Evolutionary conservation across 352 stramenopile genomes (phyloP).

Genomic region (Phytophthora citrophthora): DNA sequence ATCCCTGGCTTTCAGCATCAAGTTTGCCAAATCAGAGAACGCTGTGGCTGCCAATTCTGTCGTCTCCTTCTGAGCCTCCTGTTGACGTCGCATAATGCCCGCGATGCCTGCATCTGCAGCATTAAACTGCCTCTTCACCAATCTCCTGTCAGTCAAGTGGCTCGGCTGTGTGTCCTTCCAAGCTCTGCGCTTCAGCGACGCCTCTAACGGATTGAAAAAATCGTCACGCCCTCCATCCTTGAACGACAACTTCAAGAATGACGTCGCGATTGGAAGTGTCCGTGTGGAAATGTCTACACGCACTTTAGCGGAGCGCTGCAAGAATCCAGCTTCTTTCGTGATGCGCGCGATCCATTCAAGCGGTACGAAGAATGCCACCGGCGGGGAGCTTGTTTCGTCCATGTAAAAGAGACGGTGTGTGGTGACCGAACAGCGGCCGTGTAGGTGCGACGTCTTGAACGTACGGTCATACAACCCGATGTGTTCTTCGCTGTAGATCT

Average conservation of each 20-base stretch:
- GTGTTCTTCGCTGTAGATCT: constrained; percentile 88
- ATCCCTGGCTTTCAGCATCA: constrained; percentile 92
- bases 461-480: constrained; percentile 86
- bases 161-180: constrained; percentile 84
- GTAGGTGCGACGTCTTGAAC: constrained; percentile 74
- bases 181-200: constrained; percentile 66
- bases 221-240: constrained; percentile 87
- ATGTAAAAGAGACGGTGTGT: constrained; percentile 89
- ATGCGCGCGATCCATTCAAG: constrained; percentile 75
- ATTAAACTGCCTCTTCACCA: constrained; percentile 84
- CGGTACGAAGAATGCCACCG: constrained; percentile 71
- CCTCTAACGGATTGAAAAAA: constrained; percentile 80
- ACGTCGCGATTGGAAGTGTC: constrained; percentile 45
- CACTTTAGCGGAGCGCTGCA: constrained; percentile 85
- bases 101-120: constrained; percentile 80
- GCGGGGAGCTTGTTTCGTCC: constrained; percentile 56
- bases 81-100: constrained; percentile 79
- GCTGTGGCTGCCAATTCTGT: constrained; percentile 76
- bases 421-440: constrained; percentile 80
- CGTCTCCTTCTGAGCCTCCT: constrained; percentile 85
- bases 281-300: constrained; percentile 68
- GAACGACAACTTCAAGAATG: constrained; percentile 88
- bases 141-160: constrained; percentile 70
- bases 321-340: constrained; percentile 84
- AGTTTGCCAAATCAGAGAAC: constrained; percentile 91